Conservation (phyloP, 2,329 filamentous ascomycete genomes). For the Fonsecaea multimorphosa region DNA sequence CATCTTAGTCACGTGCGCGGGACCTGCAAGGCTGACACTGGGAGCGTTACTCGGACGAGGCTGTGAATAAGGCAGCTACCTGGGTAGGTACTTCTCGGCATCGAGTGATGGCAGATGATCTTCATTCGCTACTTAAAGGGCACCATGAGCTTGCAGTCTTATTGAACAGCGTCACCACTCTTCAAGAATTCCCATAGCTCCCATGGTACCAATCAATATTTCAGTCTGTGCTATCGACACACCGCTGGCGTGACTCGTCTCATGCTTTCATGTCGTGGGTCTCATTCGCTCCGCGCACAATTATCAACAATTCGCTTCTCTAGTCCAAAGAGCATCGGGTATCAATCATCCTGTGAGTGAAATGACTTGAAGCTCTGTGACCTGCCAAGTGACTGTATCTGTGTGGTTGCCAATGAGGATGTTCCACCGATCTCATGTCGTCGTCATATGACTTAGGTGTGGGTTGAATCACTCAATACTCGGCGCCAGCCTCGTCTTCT, state of each 20-base stretch:
- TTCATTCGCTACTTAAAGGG: not conserved
- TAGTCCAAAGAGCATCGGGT: not conserved
- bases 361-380: not conserved
- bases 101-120: not conserved
- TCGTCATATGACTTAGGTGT: not conserved
- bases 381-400: not conserved
- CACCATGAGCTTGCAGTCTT: not conserved
- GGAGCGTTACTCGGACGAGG: not conserved
- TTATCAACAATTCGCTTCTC: conserved; percentile 4
- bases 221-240: conserved; percentile 25
- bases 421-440: not conserved
- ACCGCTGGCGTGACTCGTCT: conserved; percentile 14
- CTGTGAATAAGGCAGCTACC: not conserved
- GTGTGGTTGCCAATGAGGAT: conserved; percentile 3
- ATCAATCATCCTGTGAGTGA: not conserved
- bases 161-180: not conserved
- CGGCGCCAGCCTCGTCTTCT: conserved; percentile 55
- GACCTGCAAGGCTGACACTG: not conserved
- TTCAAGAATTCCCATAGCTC: conserved; percentile 5
- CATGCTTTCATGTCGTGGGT: conserved; percentile 23
- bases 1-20: not conserved
- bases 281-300: conserved; percentile 6
- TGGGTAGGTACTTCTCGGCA: too few species aligned
- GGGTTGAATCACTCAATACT: conserved; percentile 23
- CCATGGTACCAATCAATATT: conserved; percentile 11